Evolutionary conservation across 2,329 filamentous ascomycete genomes (phyloP), one percentile per base, ranked within the genome.

Genomic region (Paraphaeosphaeria minitans): DNA sequence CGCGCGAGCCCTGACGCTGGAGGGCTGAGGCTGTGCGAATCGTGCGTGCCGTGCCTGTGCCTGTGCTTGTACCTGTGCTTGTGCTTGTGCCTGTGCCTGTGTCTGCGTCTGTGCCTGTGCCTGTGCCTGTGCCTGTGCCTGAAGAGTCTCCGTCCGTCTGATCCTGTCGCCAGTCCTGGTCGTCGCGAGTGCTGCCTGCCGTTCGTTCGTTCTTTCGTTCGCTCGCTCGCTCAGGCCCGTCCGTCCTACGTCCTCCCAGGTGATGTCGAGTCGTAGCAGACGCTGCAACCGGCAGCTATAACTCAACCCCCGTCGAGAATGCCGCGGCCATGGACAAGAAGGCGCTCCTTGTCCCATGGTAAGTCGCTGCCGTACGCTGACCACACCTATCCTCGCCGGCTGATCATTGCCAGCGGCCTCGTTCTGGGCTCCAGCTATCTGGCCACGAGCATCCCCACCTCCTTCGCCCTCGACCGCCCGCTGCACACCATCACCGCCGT

Each of bases 381-480:
- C 50, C 33, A 47, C 51, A 29, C 35, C 42, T 27, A 53, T 49
- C 37, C 57, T 43, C 41, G 55, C 51, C 39, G 48, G 46, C 43
- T 54, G 42, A 49, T 53, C 57, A 35, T 53, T 39, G 46, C 50
- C 63, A 77, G 73, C 68, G 75, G 71, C 66, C 72, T 77, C 58
- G 60, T 76, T 57, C 61, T 72, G 67, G 71, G 70, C 63, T 68
- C 69, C 46, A 63, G 61, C 31, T 75, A 76, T 61, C 64, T 77
- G 59, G 66, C 68, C 52, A 69, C 69, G 49, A 62, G 68, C 29
- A 61, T 71, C 27, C 67, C 67, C 61, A 68, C 72, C 53, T 75
- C 74, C 13, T 75, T 76, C 55, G 73, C 73, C 56, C 60, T 76
- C 54, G 72, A 76, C 61, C 73, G 75, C 57, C 74, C 75, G 45